Conservation (phyloP, 225 moss, liverwort and hornwort genomes). For the Sphagnum contortum region DNA sequence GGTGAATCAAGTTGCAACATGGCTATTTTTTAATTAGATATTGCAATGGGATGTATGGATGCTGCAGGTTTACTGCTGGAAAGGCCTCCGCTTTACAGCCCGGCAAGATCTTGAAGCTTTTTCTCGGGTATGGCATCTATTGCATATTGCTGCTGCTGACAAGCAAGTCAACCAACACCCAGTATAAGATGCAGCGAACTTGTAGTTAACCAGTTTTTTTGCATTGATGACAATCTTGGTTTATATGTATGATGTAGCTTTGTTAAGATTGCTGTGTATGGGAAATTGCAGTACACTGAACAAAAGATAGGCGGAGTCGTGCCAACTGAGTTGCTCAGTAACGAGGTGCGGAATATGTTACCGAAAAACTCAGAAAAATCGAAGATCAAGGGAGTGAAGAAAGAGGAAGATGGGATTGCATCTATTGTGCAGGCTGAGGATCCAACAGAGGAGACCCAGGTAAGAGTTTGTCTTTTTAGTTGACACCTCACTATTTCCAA, state of each 20-base stretch:
- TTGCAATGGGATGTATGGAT: too few species aligned
- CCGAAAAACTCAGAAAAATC: slow-evolving; percentile 74
- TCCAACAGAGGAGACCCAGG: slow-evolving; percentile 24
- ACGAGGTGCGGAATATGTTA: slow-evolving; percentile 62
- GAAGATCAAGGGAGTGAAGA: slow-evolving; percentile 77
- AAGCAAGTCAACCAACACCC: not conserved
- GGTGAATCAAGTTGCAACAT: too few species aligned
- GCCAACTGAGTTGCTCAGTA: slow-evolving; percentile 65
- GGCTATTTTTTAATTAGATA: too few species aligned
- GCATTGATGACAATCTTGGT: too few species aligned
- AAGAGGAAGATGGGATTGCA: slow-evolving; percentile 69
- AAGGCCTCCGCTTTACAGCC: slow-evolving; percentile 87
- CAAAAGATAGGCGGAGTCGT: slow-evolving; percentile 87
- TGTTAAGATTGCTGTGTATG: too few species aligned
- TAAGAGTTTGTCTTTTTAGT: too few species aligned
- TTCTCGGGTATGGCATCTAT: slow-evolving; percentile 34
- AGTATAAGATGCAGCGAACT: not conserved
- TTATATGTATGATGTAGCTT: too few species aligned
- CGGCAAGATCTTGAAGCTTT: slow-evolving; percentile 95
- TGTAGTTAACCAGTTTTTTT: too few species aligned
- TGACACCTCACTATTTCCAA: too few species aligned
- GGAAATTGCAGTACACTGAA: slow-evolving; percentile 54
- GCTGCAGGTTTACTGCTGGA: slow-evolving; percentile 86
- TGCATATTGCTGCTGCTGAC: not conserved
- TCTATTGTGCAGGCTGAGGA: slow-evolving; percentile 52